phyloP scores from a whole-genome alignment of 2,329 filamentous ascomycete genomes.

The Pezicula neosporulosa region DNA sequence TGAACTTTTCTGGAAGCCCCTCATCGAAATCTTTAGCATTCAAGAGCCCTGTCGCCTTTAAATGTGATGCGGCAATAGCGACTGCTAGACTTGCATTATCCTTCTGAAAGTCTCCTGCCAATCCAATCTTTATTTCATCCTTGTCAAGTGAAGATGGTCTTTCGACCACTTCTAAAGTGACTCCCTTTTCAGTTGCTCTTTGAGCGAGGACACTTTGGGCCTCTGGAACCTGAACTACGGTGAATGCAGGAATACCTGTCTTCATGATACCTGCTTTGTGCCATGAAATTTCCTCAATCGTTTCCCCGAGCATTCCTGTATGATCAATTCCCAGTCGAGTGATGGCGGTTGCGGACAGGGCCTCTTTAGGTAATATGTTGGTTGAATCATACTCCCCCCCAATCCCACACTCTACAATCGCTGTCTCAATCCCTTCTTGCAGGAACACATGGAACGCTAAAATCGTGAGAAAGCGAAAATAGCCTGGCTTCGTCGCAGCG shows the following conservation, averaged over 20 bases:
- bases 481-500: conserved; percentile 66
- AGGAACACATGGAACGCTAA: conserved; percentile 84
- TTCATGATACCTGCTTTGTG: conserved; percentile 91
- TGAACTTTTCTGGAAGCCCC: conserved; percentile 59
- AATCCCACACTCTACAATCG: conserved; percentile 89
- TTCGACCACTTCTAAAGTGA: conserved; percentile 17
- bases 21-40: conserved; percentile 1
- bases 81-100: conserved; percentile 57
- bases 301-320: conserved; percentile 73
- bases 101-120: conserved; percentile 53
- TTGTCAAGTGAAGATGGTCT: conserved; percentile 36
- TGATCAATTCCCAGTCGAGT: conserved; percentile 86
- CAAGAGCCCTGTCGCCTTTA: conserved; percentile 35
- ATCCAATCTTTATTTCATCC: conserved; percentile 39
- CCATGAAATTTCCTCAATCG: conserved; percentile 82
- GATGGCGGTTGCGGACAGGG: conserved; percentile 64
- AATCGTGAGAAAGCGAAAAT: conserved; percentile 88
- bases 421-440: conserved; percentile 69
- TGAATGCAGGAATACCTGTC: conserved; percentile 57
- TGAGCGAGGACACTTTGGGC: conserved; percentile 57
- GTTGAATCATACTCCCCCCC: conserved; percentile 93
- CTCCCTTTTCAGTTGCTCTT: conserved; percentile 44
- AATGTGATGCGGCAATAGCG: conserved; percentile 47
- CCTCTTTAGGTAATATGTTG: conserved; percentile 64
- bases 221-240: conserved; percentile 50